A percentile compares a stretch with the other conserved stretches of the same genome.
Conservation (phyloP, 1,139 yeast species). For the Saccharomyces hybrid region DNA sequence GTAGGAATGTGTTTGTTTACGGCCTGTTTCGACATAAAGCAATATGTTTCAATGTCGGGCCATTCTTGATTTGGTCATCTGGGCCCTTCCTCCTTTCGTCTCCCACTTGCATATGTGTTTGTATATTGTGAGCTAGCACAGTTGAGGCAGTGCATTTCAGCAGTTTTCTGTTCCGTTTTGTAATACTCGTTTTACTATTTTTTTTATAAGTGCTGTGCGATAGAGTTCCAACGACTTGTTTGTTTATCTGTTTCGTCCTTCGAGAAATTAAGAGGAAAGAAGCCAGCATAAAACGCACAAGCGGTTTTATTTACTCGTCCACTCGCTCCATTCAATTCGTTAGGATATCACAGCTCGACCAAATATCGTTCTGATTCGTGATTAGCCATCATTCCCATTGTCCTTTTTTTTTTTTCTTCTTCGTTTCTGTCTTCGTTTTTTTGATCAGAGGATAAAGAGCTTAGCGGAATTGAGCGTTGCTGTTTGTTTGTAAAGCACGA, state of each 20-base stretch:
- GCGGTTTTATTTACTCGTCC: neutral
- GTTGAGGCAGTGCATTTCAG: neutral
- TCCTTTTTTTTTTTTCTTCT: neutral
- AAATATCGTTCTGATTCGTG: neutral
- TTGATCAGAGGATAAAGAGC: neutral
- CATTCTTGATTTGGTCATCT: constrained; percentile 1
- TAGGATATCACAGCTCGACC: neutral
- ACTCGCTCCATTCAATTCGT: neutral
- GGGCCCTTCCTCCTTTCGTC: neutral
- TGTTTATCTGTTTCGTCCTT: neutral
- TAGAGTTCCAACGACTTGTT: neutral
- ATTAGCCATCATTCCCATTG: neutral
- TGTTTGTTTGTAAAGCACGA: neutral
- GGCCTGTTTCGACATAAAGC: neutral
- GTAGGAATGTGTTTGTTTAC: neutral
- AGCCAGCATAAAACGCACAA: neutral
- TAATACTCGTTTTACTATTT: neutral
- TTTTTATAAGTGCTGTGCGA: neutral
- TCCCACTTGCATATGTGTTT: neutral
- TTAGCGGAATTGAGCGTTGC: neutral
- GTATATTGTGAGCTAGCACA: neutral
- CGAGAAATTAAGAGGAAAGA: neutral
- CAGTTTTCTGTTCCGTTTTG: neutral
- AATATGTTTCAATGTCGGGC: neutral
- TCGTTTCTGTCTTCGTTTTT: neutral